These are phyloP conservation scores for Apiosordaria backusii DNA, from an alignment of 495 filamentous ascomycete species.

Conservation along the genomic window DNA sequence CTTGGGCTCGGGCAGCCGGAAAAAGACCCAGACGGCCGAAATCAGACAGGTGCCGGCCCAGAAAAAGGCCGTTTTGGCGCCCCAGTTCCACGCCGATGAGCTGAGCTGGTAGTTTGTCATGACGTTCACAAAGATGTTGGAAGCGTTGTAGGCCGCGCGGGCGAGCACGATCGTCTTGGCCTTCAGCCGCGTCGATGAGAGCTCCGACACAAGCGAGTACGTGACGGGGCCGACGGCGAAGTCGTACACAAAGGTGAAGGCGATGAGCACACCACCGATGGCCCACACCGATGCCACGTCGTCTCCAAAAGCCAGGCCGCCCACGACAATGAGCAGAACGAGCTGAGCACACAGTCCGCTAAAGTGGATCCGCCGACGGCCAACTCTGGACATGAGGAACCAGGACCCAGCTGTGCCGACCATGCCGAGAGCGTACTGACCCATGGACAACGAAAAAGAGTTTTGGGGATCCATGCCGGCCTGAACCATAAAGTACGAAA, in stretches of 20 bases:
- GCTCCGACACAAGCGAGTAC: constrained; percentile 54
- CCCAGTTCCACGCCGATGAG: constrained; percentile 51
- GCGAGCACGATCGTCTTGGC: constrained; percentile 55
- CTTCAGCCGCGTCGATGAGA: constrained; percentile 51
- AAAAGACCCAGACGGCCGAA: constrained; percentile 37
- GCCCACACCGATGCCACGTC: constrained; percentile 29
- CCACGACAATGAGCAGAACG: constrained; percentile 39
- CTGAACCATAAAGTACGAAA: constrained; percentile 64
- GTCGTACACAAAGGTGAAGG: constrained; percentile 53
- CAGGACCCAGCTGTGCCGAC: constrained; percentile 50
- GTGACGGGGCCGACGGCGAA: constrained; percentile 54
- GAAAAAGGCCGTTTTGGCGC: constrained; percentile 46
- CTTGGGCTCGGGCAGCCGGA: constrained; percentile 35
- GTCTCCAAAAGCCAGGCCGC: constrained; percentile 30
- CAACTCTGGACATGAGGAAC: constrained; percentile 47
- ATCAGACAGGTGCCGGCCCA: constrained; percentile 50
- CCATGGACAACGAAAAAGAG: constrained; percentile 48
- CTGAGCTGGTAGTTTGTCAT: constrained; percentile 51
- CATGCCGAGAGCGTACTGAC: constrained; percentile 46
- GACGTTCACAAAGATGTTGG: constrained; percentile 42
- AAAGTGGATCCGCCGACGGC: constrained; percentile 51
- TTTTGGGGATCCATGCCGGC: constrained; percentile 55
- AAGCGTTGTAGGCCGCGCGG: constrained; percentile 51
- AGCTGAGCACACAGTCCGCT: constrained; percentile 38
- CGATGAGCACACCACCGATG: constrained; percentile 48